These are phyloP conservation scores for Citrus unshiu DNA, from an alignment of 345 rosid genomes.

Conservation along the genomic window DNA sequence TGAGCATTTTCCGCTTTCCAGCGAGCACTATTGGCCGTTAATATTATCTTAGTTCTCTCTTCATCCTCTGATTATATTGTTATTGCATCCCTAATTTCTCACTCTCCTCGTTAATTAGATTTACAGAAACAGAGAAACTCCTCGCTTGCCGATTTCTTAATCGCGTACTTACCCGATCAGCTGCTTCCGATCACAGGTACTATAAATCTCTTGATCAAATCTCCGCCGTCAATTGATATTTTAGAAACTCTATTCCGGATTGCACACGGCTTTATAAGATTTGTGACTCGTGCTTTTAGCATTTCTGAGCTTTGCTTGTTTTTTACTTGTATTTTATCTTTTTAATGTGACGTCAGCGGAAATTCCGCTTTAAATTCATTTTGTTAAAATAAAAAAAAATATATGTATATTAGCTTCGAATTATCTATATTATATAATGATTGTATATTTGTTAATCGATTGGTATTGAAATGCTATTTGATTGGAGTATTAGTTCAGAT, in stretches of 20 bases:
- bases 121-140: not conserved
- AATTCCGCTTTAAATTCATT: not conserved
- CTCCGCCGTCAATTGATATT: not conserved
- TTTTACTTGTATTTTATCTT: not conserved
- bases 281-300: not conserved
- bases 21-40: not conserved
- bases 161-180: not conserved
- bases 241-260: not conserved
- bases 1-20: too few relatives aligned
- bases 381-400: too few relatives aligned
- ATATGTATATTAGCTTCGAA: not conserved
- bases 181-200: slow-evolving; percentile 4
- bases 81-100: not conserved
- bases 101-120: not conserved
- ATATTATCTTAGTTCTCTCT: not conserved
- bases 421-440: too few relatives aligned
- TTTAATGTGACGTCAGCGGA: not conserved
- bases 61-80: not conserved
- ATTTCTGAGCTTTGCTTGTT: not conserved
- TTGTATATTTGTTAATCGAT: not conserved
- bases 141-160: not conserved
- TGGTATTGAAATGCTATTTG: not conserved
- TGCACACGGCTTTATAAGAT: not conserved
- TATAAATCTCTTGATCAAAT: not conserved
- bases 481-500: not conserved